Evolutionary conservation across 306 rosid species (phyloP).

Genomic region (Astragalus membranaceus): DNA sequence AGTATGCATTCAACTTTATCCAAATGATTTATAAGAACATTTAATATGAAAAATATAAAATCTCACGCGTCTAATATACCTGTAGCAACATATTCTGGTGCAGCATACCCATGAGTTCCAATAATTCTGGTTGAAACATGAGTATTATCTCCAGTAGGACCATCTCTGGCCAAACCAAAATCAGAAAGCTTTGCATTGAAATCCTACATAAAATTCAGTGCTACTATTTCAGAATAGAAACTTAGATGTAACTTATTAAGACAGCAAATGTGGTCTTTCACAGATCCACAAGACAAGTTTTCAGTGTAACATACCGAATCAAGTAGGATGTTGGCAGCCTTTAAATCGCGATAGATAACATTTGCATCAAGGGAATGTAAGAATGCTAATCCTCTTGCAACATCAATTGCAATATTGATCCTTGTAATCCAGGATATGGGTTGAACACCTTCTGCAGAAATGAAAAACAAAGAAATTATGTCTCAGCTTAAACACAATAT

Average conservation of each 20-base stretch:
- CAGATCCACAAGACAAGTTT: conserved; percentile 1
- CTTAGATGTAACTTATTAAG: neutral
- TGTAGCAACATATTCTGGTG: conserved; percentile 94
- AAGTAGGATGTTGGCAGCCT: conserved; percentile 87
- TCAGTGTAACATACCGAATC: conserved; percentile 54
- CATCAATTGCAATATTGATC: conserved; percentile 62
- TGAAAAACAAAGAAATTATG: neutral
- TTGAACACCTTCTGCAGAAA: conserved; percentile 71
- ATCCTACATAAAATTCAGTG: conserved; percentile 37
- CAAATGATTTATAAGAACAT: no score
- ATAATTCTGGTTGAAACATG: conserved; percentile 89
- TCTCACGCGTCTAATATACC: no score
- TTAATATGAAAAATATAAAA: no score
- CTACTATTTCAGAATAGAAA: conserved; percentile 18
- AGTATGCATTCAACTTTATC: no score
- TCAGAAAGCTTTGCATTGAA: conserved; percentile 83
- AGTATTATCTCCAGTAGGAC: conserved; percentile 95
- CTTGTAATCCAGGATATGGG: conserved; percentile 72
- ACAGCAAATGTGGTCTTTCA: neutral
- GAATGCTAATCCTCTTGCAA: conserved; percentile 74
- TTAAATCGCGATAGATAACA: conserved; percentile 86
- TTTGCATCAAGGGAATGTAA: conserved; percentile 67
- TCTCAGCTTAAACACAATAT: neutral
- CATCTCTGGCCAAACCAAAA: conserved; percentile 96
- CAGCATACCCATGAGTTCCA: conserved; percentile 94